Evolutionary conservation across 169 alveolate genomes (phyloP), one percentile per base, ranked within the genome.

Genomic region (Plasmodium adleri): DNA sequence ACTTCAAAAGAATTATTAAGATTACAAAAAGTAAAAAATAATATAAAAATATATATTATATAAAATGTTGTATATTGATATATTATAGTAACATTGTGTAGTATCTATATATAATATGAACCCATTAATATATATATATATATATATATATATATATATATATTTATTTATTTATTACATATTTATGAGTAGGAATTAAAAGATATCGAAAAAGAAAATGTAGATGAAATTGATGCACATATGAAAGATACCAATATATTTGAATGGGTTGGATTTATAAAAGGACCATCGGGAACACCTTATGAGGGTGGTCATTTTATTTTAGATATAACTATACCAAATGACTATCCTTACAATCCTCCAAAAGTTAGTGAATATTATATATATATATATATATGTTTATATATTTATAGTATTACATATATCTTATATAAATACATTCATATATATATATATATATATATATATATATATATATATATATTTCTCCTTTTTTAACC

Each of bases 281-380:
- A 94, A 71, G 98, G 98, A 0, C 98, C 98, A 13, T 89, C 94
- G 72, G 99, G 97, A 76, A 97, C 99, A 7, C 98, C 98, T 54
- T 98, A 98, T 90, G 97, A 94, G 47, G 99, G 97, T 20, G 99
- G 99, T 6, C 92, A 92, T 87, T 98, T 97, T 93, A 80, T 83
- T 56, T 88, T 98, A 39, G 98, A 96, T 88, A 98, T 98, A 52
- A 74, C 78, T 58, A 96, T 98, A 24, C 99, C 99, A 20, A 86
- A 91, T 54, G 99, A 97, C 68, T 98, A 98, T 90, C 99, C 99
- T 20, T 98, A 98, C 68, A 94, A 90, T 62, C 96, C 96, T 0
- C 96, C 96, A 24, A 91, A 76, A 92, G 96, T 93, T 63, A 26
- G 92, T 17, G 56, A 24, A 7, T 39, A 7, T 62, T 5, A 50